These are phyloP conservation scores for Solanum chmielewskii DNA, from an alignment of 257 asterid species.

Conservation along the genomic window DNA sequence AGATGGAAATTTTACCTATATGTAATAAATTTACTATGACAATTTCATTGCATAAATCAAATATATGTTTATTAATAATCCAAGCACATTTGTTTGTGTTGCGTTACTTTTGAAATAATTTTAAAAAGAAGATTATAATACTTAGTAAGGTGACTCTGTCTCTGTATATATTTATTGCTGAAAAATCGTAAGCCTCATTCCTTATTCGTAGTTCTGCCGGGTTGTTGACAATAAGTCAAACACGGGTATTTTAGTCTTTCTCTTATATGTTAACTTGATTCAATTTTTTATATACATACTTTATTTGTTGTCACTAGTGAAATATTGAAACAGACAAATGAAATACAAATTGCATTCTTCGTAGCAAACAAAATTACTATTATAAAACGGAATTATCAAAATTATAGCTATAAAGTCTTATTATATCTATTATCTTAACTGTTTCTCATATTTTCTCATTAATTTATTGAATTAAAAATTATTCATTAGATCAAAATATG, in stretches of 20 bases:
- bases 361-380: no score
- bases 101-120: neutral
- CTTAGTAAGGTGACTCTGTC: neutral
- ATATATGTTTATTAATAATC: neutral
- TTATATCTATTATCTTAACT: neutral
- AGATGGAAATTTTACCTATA: neutral
- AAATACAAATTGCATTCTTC: neutral
- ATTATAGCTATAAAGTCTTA: no score
- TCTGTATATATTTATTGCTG: no score
- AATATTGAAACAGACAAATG: no score
- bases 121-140: neutral
- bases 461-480: no score
- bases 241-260: neutral
- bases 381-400: no score
- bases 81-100: neutral
- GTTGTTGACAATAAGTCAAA: neutral
- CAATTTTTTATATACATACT: no score
- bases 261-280: neutral
- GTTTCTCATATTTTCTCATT: no score
- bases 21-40: neutral
- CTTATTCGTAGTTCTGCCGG: neutral
- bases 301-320: neutral
- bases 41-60: neutral
- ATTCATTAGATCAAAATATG: neutral
- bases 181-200: neutral